Base-by-base conservation (phyloP, 2,329 filamentous ascomycete species). In the Cladosporium velox region DNA sequence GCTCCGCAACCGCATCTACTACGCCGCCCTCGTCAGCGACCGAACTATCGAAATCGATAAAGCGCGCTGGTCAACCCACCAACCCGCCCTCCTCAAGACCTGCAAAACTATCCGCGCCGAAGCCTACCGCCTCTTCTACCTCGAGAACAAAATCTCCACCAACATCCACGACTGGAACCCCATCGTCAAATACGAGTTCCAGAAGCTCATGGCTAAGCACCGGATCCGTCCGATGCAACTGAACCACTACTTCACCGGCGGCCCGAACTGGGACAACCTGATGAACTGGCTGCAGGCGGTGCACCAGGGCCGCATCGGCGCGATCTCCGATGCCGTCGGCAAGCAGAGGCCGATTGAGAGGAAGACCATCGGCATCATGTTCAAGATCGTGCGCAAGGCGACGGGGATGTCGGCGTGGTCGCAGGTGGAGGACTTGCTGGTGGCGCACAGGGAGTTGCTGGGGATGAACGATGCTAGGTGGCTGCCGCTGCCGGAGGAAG, bases 1-100 rank as follows among this genome's bases (percentile, higher is more conserved):
- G 21, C 38, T 65, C 5, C 35, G 54, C 5, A 65, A 65, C 44
- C 26, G 55, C n/a, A 65, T 65, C 54, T 65, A 65, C 62, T 34
- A 32, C 60, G 44, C 18, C 49, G 26, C 60, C n/a, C 34, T 63
- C 24, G 3, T 21, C 47, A 14, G 35, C 8, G 11, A 12, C 5
- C n/a, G n/a, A 10, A 54, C 15, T 6, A 41, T 63, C 49, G 49
- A 63, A 38, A 41, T 63, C 60, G 34, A 34, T 24, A 11, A 12
- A 21, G 3, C 18, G 5, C 38, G n/a, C 47, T 63, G 49, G 49
- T 10, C 60, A 24, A 28, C 24, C 21, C 60, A 63, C 49, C 60
- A 63, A 26, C 60, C 60, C 1, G n/a, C 60, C 6, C 49, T 63
- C 14, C 60, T 63, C 18, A 51, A 54, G 28, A 41, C 60, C 49